Conservation (phyloP, 1,284 basidiomycete genomes). For the Ceratobasidium sp. region DNA sequence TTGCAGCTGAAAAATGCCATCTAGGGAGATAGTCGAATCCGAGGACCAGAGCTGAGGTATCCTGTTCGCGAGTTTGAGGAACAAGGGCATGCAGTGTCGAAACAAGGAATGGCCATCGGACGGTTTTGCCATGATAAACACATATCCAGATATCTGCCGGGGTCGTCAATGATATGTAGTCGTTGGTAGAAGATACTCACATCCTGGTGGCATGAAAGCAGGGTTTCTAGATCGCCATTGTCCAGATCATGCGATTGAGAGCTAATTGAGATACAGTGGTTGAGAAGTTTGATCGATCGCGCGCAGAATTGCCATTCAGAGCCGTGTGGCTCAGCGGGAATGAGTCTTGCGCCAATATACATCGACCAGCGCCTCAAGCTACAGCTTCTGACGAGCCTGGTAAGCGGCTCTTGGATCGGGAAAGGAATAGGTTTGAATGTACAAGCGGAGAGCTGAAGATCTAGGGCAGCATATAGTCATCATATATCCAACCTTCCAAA, state of each 20-base stretch:
- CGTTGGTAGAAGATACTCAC: not conserved
- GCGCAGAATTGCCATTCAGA: not conserved
- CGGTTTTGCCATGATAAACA: not conserved
- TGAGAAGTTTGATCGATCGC: not conserved
- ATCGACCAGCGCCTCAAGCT: not conserved
- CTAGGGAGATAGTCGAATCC: constrained; percentile 1
- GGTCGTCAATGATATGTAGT: not conserved
- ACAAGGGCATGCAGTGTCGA: not conserved
- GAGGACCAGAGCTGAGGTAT: constrained; percentile 4
- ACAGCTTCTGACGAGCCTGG: not conserved
- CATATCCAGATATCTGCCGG: not conserved
- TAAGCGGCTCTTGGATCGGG: not conserved
- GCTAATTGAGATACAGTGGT: not conserved
- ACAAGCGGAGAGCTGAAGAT: not conserved
- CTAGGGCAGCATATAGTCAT: not conserved
- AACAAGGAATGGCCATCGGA: not conserved
- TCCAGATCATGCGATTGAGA: not conserved
- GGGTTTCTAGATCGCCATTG: not conserved
- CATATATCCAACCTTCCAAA: too few species aligned
- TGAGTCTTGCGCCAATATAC: constrained; percentile 7
- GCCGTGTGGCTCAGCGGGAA: not conserved
- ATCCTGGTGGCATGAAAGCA: not conserved
- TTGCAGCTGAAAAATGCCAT: not conserved
- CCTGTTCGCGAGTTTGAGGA: not conserved
- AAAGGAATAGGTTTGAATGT: constrained; percentile 3